phyloP scores from a whole-genome alignment of 257 asterid genomes.

The Penstemon barbatus region DNA sequence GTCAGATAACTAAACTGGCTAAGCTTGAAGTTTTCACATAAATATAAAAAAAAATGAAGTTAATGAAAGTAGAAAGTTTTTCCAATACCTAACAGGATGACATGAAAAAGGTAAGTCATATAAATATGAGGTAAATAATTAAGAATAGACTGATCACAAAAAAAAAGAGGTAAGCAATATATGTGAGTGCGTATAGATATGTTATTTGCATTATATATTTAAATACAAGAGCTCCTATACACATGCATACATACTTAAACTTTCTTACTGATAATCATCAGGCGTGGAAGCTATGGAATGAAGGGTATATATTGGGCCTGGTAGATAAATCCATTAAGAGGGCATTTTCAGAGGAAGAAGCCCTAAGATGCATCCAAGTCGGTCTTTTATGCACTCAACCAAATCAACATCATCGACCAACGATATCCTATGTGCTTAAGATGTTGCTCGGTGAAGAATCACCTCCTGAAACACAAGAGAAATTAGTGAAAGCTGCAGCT shows the following conservation, averaged over 20 bases:
- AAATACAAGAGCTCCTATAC: not conserved
- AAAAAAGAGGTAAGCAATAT: not conserved
- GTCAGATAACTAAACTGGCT: too few relatives aligned
- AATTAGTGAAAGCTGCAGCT: not conserved
- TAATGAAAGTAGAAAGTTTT: not conserved
- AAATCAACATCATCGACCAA: slow-evolving; percentile 6
- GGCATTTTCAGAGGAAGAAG: too few relatives aligned
- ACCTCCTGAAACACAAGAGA: not conserved
- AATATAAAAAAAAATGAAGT: not conserved
- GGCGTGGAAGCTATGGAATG: too few relatives aligned
- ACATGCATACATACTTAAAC: not conserved
- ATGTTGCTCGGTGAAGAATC: not conserved
- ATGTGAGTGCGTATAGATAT: not conserved
- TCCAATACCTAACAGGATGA: too few relatives aligned
- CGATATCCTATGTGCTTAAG: slow-evolving; percentile 10
- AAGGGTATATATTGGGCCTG: too few relatives aligned
- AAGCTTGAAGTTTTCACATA: not conserved
- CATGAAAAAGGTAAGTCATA: too few relatives aligned
- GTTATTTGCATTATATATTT: not conserved
- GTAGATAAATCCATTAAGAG: too few relatives aligned
- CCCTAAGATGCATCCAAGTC: not conserved
- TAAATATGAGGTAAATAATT: not conserved
- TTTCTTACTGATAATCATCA: not conserved
- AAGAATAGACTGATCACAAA: not conserved
- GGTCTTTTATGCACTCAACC: slow-evolving; percentile 22